Evolutionary conservation across 1,139 yeast genomes (phyloP).

Genomic region (Scheffersomyces insectosa): DNA sequence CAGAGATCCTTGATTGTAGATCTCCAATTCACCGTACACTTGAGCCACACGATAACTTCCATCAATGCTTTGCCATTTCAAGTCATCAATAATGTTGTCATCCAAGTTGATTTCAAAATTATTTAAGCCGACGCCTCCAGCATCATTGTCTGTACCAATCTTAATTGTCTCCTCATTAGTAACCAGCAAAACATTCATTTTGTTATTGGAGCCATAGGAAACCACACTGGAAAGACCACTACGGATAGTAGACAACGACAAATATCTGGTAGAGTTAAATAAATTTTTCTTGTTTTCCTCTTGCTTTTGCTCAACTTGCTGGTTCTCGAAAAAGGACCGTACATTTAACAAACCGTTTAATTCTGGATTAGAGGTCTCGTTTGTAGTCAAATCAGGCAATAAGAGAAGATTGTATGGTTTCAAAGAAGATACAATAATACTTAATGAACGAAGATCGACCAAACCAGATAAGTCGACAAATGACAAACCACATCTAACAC

Average conservation of each 20-base stretch:
- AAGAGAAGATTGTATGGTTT: slow-evolving; percentile 77
- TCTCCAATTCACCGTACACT: slow-evolving; percentile 68
- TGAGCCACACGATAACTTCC: slow-evolving; percentile 85
- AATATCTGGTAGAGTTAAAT: slow-evolving; percentile 28
- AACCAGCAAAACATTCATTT: slow-evolving; percentile 35
- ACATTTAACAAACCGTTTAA: slow-evolving; percentile 31
- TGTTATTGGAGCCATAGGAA: slow-evolving; percentile 17
- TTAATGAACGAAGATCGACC: slow-evolving; percentile 80
- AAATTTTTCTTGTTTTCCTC: slow-evolving; percentile 24
- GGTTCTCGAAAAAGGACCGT: slow-evolving; percentile 31
- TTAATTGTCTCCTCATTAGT: slow-evolving; percentile 43
- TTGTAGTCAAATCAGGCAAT: slow-evolving; percentile 45
- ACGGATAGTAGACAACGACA: slow-evolving; percentile 37
- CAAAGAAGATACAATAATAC: slow-evolving; percentile 74
- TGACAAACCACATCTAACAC: slow-evolving; percentile 68
- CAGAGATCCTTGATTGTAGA: slow-evolving; percentile 29
- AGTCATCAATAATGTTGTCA: slow-evolving; percentile 57
- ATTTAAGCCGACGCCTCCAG: slow-evolving; percentile 43
- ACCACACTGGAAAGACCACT: slow-evolving; percentile 27
- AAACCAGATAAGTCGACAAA: slow-evolving; percentile 83
- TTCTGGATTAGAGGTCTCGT: slow-evolving; percentile 16
- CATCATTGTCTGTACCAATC: slow-evolving; percentile 44
- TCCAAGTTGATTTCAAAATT: slow-evolving; percentile 75
- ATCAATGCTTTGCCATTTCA: slow-evolving; percentile 83
- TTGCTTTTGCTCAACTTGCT: slow-evolving; percentile 27